These are phyloP conservation scores for Rhodotorula sp. DNA, from an alignment of 1,284 basidiomycete genomes.

Conservation along the genomic window DNA sequence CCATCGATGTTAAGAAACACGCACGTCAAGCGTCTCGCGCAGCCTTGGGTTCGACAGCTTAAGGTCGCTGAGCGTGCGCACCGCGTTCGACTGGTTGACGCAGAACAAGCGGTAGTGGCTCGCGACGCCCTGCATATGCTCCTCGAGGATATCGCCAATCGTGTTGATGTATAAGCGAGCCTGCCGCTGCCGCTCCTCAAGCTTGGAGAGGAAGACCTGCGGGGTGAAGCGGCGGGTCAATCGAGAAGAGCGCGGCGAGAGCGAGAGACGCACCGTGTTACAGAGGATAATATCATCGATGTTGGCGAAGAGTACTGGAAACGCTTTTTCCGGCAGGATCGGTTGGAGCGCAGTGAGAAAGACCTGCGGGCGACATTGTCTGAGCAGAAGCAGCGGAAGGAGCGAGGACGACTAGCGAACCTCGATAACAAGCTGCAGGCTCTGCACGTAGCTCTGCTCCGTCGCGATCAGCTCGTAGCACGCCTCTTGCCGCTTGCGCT, in stretches of 20 bases:
- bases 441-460: constrained; percentile 81
- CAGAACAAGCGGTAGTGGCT: constrained; percentile 73
- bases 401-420: constrained; percentile 53
- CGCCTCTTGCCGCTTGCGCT: constrained; percentile 82
- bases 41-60: constrained; percentile 69
- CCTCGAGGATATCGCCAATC: constrained; percentile 80
- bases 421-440: constrained; percentile 85
- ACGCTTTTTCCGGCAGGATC: constrained; percentile 73
- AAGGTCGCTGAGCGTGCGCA: constrained; percentile 73
- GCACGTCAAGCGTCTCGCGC: constrained; percentile 67
- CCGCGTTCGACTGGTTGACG: constrained; percentile 79
- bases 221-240: too few species aligned
- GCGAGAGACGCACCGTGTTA: constrained; percentile 65
- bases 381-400: background rate
- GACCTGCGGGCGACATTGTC: constrained; percentile 58
- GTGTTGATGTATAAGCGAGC: constrained; percentile 84
- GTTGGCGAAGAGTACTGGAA: constrained; percentile 85
- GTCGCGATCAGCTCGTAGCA: constrained; percentile 92
- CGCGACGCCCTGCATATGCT: constrained; percentile 69
- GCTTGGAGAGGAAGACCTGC: constrained; percentile 74
- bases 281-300: constrained; percentile 85
- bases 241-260: background rate
- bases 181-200: constrained; percentile 87
- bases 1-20: constrained; percentile 3
- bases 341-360: constrained; percentile 80